Percentiles rank a stretch among this genome's conserved stretches.
These are phyloP conservation scores for Gyrodon lividus DNA, from an alignment of 768 basidiomycete genomes.

Conservation along the genomic window DNA sequence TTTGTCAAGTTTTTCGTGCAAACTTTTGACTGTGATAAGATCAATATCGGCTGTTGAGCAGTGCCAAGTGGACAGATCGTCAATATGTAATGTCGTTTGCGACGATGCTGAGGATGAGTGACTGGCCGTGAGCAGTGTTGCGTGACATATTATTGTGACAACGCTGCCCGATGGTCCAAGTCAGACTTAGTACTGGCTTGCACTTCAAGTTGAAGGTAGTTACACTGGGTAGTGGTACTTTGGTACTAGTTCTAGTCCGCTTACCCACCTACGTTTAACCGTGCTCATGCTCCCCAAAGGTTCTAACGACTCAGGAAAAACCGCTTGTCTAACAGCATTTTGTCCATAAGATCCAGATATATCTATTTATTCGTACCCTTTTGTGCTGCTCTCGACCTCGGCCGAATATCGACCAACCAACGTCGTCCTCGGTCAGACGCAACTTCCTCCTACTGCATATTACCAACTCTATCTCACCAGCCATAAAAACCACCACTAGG, in stretches of 20 bases:
- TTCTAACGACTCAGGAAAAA: background rate
- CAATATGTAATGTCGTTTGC: background rate
- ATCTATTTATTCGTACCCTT: background rate
- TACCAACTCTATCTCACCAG: too few relatives aligned
- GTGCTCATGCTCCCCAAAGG: background rate
- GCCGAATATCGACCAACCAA: background rate
- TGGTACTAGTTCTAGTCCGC: too few relatives aligned
- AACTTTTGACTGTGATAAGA: background rate
- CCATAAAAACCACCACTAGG: background rate
- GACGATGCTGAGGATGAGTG: slow-evolving; percentile 3
- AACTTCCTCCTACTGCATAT: background rate
- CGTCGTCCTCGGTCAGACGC: background rate
- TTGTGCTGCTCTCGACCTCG: background rate
- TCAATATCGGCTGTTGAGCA: background rate
- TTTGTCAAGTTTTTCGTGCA: slow-evolving; percentile 3
- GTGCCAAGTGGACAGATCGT: background rate
- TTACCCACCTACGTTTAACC: background rate
- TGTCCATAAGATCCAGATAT: background rate
- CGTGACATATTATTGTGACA: background rate
- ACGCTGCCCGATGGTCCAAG: background rate
- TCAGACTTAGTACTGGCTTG: too few relatives aligned
- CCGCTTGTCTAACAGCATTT: background rate
- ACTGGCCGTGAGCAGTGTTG: background rate
- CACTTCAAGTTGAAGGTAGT: background rate
- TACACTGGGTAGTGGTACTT: background rate